Percentiles rank a stretch among this genome's conserved stretches.
phyloP scores from a whole-genome alignment of 2,329 filamentous ascomycete species.

The Phialophora chinensis region DNA sequence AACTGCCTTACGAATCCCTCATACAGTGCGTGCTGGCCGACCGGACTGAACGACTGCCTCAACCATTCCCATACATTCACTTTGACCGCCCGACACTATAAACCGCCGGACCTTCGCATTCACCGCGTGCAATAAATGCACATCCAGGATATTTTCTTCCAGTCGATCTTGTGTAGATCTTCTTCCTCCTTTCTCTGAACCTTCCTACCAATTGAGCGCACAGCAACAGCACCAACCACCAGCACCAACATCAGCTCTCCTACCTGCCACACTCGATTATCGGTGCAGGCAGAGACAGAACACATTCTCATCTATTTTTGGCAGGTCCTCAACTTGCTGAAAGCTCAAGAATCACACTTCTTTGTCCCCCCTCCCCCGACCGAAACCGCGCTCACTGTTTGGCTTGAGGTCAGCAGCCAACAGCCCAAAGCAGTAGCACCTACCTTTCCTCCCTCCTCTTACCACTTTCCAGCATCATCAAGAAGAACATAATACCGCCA shows the following conservation, averaged over 20 bases:
- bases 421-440: neutral
- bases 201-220: neutral
- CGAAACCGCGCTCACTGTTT: neutral
- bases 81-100: neutral
- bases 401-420: neutral
- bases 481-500: neutral
- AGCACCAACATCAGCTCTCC: constrained; percentile 1
- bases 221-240: neutral
- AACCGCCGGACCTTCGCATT: neutral
- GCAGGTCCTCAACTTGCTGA: neutral
- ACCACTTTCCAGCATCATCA: neutral
- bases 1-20: neutral
- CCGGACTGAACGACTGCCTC: neutral
- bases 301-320: neutral
- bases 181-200: neutral
- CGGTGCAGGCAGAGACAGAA: neutral
- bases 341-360: neutral
- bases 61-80: constrained; percentile 1
- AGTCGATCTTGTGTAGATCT: neutral
- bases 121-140: neutral
- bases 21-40: neutral
- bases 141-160: neutral
- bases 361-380: neutral
- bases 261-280: neutral
- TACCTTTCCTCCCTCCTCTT: neutral